Evolutionary conservation across 2,329 filamentous ascomycete species (phyloP).

Genomic region (Fusarium sp.): DNA sequence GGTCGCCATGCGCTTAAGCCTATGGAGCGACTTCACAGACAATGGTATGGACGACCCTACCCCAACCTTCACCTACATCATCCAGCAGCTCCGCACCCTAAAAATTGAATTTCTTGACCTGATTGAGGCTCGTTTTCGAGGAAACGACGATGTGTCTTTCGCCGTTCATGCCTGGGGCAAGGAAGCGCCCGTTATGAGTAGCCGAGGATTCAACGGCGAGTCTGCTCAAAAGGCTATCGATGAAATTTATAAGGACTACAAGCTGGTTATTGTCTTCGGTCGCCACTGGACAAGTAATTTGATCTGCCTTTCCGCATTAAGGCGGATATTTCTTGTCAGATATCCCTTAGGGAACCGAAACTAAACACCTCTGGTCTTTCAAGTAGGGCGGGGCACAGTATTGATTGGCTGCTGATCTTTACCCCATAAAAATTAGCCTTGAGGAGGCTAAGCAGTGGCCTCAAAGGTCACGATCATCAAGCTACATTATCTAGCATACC

Average conservation of each 20-base stretch:
- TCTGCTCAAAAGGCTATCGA: background rate
- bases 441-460: no score
- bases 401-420: no score
- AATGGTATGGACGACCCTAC: background rate
- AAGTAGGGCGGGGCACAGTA: no score
- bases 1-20: background rate
- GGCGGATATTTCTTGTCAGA: no score
- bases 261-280: background rate
- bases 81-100: background rate
- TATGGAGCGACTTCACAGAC: background rate
- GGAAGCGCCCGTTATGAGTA: background rate
- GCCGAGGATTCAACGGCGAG: background rate
- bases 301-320: background rate
- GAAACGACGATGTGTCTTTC: background rate
- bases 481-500: no score
- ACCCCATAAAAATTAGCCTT: no score
- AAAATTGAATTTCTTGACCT: fast-evolving
- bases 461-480: no score
- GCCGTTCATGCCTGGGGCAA: background rate
- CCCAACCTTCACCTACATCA: background rate
- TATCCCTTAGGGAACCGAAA: no score
- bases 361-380: no score
- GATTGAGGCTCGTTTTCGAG: background rate
- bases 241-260: background rate
- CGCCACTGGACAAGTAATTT: background rate